Base-by-base conservation (phyloP, 1,284 basidiomycete species). In the Malassezia vespertilionis region DNA sequence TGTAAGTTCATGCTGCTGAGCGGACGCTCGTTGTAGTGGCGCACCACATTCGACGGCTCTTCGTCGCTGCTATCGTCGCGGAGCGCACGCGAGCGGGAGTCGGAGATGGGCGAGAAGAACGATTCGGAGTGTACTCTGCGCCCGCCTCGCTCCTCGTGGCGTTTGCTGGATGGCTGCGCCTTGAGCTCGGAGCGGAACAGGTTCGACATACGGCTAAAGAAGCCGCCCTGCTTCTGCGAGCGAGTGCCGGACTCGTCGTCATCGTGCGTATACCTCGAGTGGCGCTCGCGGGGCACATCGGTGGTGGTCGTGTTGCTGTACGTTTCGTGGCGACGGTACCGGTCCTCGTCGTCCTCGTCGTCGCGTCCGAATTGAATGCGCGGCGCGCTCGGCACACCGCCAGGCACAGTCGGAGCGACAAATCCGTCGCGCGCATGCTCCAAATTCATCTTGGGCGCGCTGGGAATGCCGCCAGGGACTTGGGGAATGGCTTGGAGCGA, bases 131-230 rank as follows among this genome's bases (percentile, higher is more conserved):
- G n/a, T n/a, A n/a, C n/a, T n/a, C n/a, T n/a, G 28, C 40, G 40
- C 11, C 12, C 18, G 9, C n/a, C 14, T 10, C 21, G 18, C 18
- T 28, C n/a, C 8, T 18, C 22, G 30, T 18, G 33, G 28, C 20
- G 12, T 22, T 18, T 18, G 2, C 23, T 22, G 12, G 11, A 22
- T 9, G 41, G 32, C 20, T 14, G 8, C 7, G 30, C 55, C 33
- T 49, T 51, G 10, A 66, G 37, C 26, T 69, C 66, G 34, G 63
- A 57, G 55, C 61, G 62, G 63, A 69, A 69, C 41, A 69, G 61
- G 23, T 57, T 57, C 44, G 61, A 58, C 30, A 69, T 41, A 20
- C 58, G 56, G 36, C 62, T 58, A 18, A 69, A 57, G 43, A 69
- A 59, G 35, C 58, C 58, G 28, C 52, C 52, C n/a, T 37, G 27